Percentiles rank a stretch among this genome's conserved stretches.
phyloP scores from a whole-genome alignment of 768 basidiomycete genomes.

The Tubosaeta sp. region DNA sequence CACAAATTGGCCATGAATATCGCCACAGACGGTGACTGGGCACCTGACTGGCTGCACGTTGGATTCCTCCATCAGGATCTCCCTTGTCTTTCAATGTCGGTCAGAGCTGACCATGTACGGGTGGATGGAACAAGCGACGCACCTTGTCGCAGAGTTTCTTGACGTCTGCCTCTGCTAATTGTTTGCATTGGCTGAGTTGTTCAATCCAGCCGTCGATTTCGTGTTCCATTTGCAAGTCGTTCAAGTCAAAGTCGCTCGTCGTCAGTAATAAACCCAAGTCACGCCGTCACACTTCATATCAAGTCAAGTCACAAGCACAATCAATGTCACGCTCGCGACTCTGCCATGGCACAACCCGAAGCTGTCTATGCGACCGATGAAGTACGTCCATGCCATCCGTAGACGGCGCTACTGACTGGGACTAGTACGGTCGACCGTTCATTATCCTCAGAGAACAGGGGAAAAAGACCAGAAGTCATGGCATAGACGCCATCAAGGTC shows the following conservation, averaged over 20 bases:
- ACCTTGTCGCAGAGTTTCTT: conserved; percentile 99
- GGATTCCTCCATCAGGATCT: conserved; percentile 98
- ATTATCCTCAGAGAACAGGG: conserved; percentile 94
- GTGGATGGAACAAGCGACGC: conserved; percentile 7
- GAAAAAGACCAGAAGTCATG: conserved; percentile 89
- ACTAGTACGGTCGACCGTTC: conserved; percentile 91
- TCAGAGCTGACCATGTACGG: conserved; percentile 18
- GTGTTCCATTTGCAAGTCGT: conserved; percentile 39
- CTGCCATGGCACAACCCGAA: conserved; percentile 41
- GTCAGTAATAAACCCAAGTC: conserved; percentile 16
- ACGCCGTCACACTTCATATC: conserved; percentile 28
- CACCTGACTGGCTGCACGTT: conserved; percentile 98
- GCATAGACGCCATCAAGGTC: conserved; percentile 93
- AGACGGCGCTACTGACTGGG: conserved; percentile 4
- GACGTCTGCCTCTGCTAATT: conserved; percentile 90
- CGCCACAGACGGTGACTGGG: conserved; percentile 98
- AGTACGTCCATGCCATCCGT: conserved; percentile 36
- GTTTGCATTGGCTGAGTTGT: conserved; percentile 96
- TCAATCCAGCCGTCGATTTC: conserved; percentile 98
- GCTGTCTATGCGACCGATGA: conserved; percentile 87
- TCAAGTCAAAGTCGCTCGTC: conserved; percentile 20
- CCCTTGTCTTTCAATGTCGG: conserved; percentile 68
- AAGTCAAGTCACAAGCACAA: conserved; percentile 18
- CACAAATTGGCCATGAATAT: conserved; percentile 99
- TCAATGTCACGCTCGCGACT: conserved; percentile 23